Evolutionary conservation across 2,329 filamentous ascomycete genomes (phyloP).

Genomic region (Xylariaceae sp.): DNA sequence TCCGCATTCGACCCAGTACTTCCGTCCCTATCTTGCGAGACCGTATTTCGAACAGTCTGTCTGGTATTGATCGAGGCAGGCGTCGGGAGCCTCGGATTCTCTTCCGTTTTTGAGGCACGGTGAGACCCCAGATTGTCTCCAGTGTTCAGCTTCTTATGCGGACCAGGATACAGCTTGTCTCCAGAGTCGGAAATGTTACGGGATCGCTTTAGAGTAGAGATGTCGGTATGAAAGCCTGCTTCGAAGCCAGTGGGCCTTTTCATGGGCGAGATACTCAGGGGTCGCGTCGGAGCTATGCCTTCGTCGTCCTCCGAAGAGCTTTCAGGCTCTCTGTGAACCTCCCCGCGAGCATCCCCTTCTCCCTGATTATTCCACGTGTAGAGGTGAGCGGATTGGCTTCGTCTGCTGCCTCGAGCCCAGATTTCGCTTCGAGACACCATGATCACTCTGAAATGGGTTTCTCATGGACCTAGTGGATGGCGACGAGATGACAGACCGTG

Average conservation of each 20-base stretch:
- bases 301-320: constrained; percentile 20
- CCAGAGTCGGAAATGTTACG: neutral
- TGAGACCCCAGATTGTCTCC: constrained; percentile 5
- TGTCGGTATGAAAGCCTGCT: no score
- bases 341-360: no score
- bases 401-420: constrained; percentile 1
- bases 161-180: neutral
- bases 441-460: constrained; percentile 2
- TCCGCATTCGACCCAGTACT: constrained; percentile 5
- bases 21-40: constrained; percentile 3
- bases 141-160: constrained; percentile 14
- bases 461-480: no score
- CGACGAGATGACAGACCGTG: no score
- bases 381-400: no score
- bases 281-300: constrained; percentile 19
- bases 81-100: constrained; percentile 3
- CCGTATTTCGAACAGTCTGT: neutral
- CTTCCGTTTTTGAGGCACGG: neutral
- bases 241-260: no score
- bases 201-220: no score
- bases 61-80: constrained; percentile 1
- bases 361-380: no score
- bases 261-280: no score
- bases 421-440: constrained; percentile 13
- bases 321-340: no score